Percentiles rank a stretch among this genome's conserved stretches.
Conservation (phyloP, 2,329 filamentous ascomycete genomes). For the Apiospora kogelbergensis region DNA sequence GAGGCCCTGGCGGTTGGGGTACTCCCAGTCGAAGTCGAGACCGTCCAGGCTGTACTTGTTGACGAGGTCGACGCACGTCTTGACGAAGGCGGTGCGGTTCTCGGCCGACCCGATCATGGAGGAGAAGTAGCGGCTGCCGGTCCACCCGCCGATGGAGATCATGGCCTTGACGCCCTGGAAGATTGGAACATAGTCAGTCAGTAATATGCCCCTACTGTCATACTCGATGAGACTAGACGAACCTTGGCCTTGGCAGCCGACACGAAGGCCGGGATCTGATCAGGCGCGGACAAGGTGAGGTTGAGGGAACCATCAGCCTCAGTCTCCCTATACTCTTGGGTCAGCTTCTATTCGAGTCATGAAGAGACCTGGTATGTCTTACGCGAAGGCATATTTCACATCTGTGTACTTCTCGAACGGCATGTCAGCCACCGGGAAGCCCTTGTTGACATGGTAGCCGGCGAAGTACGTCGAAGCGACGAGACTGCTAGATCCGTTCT, state of each 20-base stretch:
- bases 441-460: conserved; percentile 17
- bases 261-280: conserved; percentile 17
- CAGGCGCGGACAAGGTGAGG: conserved; percentile 12
- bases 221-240: not conserved
- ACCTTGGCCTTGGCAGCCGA: conserved; percentile 12
- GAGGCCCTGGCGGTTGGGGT: conserved; percentile 47
- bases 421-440: conserved; percentile 16
- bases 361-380: not conserved
- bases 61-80: conserved; percentile 20
- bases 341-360: not conserved
- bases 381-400: conserved; percentile 19
- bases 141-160: conserved; percentile 18
- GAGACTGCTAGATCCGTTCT: not conserved
- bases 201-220: not conserved
- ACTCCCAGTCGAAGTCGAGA: conserved; percentile 20
- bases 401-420: conserved; percentile 19
- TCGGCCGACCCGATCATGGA: conserved; percentile 12
- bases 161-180: conserved; percentile 14
- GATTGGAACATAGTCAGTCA: not conserved
- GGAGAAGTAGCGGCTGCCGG: conserved; percentile 14
- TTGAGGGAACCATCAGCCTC: conserved; percentile 11
- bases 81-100: conserved; percentile 23
- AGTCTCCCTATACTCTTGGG: conserved; percentile 1
- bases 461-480: conserved; percentile 17
- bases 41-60: conserved; percentile 20